Conservation (phyloP, 441 rosid species). For the Adansonia rubrostipa region DNA sequence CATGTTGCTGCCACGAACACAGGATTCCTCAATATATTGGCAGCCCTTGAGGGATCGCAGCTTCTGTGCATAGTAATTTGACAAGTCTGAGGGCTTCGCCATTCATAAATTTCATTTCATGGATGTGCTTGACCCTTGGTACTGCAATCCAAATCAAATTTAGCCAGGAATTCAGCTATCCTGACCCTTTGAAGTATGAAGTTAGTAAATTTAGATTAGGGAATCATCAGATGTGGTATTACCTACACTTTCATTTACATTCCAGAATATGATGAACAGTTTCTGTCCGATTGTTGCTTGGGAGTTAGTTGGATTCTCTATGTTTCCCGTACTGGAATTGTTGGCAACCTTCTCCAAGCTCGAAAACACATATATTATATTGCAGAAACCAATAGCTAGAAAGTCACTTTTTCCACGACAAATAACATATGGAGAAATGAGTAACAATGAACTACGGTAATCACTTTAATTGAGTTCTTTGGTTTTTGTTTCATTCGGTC, state of each 20-base stretch:
- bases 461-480: not conserved
- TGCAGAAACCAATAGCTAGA: not conserved
- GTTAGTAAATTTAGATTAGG: not conserved
- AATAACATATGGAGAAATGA: no score
- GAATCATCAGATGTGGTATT: not conserved
- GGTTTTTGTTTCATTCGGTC: no score
- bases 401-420: not conserved
- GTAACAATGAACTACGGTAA: no score
- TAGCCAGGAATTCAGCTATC: not conserved
- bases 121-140: slow-evolving; percentile 7
- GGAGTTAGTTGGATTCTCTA: slow-evolving; percentile 9
- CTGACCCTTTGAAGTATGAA: not conserved
- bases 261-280: not conserved
- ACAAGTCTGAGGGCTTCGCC: slow-evolving; percentile 13
- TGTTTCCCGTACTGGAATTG: slow-evolving; percentile 3
- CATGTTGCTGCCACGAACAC: not conserved
- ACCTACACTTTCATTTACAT: not conserved
- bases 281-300: not conserved
- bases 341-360: not conserved
- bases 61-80: slow-evolving; percentile 1
- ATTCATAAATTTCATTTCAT: slow-evolving; percentile 6
- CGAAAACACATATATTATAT: not conserved
- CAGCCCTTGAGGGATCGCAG: not conserved
- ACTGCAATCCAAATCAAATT: slow-evolving; percentile 8
- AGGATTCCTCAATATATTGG: not conserved